Percentiles rank a stretch among this genome's conserved stretches.
These are phyloP conservation scores for Dothideomycetes sp. DNA, from an alignment of 2,329 filamentous ascomycete species.

Conservation along the genomic window DNA sequence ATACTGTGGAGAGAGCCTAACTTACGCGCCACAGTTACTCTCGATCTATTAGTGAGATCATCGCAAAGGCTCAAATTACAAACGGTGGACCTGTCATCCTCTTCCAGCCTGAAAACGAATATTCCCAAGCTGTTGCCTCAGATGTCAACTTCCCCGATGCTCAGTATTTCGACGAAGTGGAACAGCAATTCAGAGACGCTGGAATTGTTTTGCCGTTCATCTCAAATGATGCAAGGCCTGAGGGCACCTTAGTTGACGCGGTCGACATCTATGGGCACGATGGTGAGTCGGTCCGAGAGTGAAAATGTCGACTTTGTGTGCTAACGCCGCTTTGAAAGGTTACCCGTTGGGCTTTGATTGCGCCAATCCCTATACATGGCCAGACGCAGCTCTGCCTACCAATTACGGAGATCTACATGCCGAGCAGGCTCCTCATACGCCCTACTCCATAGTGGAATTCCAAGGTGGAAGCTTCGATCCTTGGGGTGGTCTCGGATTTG, in stretches of 20 bases:
- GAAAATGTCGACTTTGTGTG: no score
- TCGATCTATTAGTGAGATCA: slow-evolving; percentile 46
- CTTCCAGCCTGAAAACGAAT: slow-evolving; percentile 76
- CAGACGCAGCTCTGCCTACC: slow-evolving; percentile 46
- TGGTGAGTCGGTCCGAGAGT: no score
- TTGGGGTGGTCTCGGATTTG: slow-evolving; percentile 64
- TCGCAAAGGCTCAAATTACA: slow-evolving; percentile 70
- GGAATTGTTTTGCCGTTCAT: slow-evolving; percentile 52
- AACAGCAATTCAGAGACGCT: slow-evolving; percentile 53
- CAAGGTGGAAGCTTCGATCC: slow-evolving; percentile 53
- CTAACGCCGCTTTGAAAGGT: no score
- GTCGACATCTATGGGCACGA: slow-evolving; percentile 44
- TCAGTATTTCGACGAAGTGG: slow-evolving; percentile 61
- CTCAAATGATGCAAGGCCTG: slow-evolving; percentile 53
- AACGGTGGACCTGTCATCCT: slow-evolving; percentile 73
- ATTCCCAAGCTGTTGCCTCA: neutral
- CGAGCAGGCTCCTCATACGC: slow-evolving; percentile 54
- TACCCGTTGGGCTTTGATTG: no score
- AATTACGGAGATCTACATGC: slow-evolving; percentile 47
- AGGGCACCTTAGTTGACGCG: slow-evolving; percentile 51
- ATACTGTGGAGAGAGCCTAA: neutral
- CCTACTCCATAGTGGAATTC: slow-evolving; percentile 54
- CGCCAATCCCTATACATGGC: slow-evolving; percentile 54
- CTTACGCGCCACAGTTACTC: neutral
- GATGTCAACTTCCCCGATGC: slow-evolving; percentile 43